Evolutionary conservation across 208 protist species (phyloP).

Genomic region (Crithidia thermophila): DNA sequence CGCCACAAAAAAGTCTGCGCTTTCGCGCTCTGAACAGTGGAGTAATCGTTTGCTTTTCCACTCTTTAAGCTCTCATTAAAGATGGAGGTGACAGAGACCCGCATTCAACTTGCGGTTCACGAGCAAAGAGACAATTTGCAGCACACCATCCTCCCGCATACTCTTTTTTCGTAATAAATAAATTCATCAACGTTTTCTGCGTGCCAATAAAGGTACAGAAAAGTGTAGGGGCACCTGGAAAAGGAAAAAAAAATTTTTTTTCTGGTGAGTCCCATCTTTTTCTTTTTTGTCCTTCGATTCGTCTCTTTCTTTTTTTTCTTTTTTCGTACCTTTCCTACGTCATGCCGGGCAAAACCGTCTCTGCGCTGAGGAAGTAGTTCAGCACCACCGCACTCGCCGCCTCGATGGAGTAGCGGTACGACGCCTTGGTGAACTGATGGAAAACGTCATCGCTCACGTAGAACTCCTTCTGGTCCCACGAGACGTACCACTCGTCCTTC

Average conservation of each 20-base stretch:
- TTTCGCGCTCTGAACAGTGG: too few species aligned
- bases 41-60: too few species aligned
- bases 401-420: conserved; percentile 63
- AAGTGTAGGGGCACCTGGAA: background rate
- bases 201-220: too few species aligned
- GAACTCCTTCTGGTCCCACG: conserved; percentile 56
- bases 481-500: conserved; percentile 28
- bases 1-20: too few species aligned
- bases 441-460: conserved; percentile 46
- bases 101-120: too few species aligned
- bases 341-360: conserved; percentile 33
- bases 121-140: too few species aligned
- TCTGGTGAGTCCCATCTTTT: background rate
- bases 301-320: background rate
- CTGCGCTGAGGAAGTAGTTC: conserved; percentile 53
- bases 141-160: too few species aligned
- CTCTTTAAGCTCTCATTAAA: too few species aligned
- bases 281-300: background rate
- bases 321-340: background rate
- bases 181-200: too few species aligned
- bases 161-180: too few species aligned
- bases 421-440: conserved; percentile 33
- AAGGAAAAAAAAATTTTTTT: background rate
- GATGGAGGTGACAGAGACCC: too few species aligned
- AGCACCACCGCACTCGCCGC: conserved; percentile 55